Percentiles rank a stretch among this genome's conserved stretches.
Conservation (phyloP, 805 yeast species). For the Pichia rugopelliculosa region DNA sequence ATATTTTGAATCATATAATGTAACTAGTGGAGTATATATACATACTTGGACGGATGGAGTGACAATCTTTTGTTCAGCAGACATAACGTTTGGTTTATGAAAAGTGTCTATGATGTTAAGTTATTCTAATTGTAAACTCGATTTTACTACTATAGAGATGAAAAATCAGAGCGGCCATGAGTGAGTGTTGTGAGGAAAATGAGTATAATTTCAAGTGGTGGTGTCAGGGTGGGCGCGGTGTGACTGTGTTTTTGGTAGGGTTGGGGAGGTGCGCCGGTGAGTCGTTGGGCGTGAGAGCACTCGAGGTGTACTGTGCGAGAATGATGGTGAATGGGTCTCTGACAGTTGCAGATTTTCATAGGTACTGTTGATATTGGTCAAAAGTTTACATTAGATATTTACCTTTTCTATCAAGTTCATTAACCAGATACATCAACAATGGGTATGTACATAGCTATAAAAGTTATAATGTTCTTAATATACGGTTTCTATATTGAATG, state of each 20-base stretch:
- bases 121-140: background rate
- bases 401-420: background rate
- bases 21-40: slow-evolving; percentile 16
- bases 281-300: background rate
- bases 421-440: slow-evolving; percentile 10
- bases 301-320: background rate
- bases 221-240: slow-evolving; percentile 1
- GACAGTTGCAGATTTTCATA: background rate
- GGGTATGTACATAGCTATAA: slow-evolving; percentile 10
- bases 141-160: background rate
- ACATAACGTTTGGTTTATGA: slow-evolving; percentile 16
- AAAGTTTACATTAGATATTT: background rate
- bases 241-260: background rate
- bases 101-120: background rate
- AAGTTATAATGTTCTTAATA: background rate
- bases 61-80: slow-evolving; percentile 32
- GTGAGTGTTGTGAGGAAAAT: background rate
- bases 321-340: background rate
- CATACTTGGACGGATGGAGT: slow-evolving; percentile 83
- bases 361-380: background rate
- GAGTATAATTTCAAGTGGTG: background rate
- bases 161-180: background rate
- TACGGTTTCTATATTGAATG: background rate
- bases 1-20: background rate
- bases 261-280: slow-evolving; percentile 1